Percentiles rank a stretch among this genome's conserved stretches.
Conservation (phyloP, 176 grass and related monocot species). For the Avena eriantha region DNA sequence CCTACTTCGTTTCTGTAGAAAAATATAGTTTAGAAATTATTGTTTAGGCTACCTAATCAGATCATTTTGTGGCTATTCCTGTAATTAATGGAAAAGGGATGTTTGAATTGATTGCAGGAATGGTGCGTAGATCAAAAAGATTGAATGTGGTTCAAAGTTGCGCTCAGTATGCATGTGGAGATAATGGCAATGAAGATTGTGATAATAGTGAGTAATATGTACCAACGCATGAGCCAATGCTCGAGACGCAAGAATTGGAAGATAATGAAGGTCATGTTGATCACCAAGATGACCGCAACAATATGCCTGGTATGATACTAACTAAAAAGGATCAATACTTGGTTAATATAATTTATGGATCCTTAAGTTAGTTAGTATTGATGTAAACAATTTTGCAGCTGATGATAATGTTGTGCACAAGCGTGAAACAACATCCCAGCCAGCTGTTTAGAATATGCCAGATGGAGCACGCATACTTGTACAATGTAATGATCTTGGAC, state of each 20-base stretch:
- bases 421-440: neutral
- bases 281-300: neutral
- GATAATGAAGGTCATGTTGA: neutral
- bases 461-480: neutral
- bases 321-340: neutral
- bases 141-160: neutral
- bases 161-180: neutral
- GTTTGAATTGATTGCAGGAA: neutral
- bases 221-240: neutral
- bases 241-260: neutral
- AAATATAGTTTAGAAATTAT: neutral
- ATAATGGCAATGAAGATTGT: neutral
- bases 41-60: neutral
- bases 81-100: neutral
- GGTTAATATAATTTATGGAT: too few species aligned
- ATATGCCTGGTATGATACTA: neutral
- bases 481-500: neutral
- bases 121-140: neutral
- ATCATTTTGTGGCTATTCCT: neutral
- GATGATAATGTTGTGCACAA: neutral
- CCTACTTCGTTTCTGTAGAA: neutral
- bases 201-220: neutral
- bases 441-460: neutral
- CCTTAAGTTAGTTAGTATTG: neutral
- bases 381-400: neutral